phyloP scores from a whole-genome alignment of 2,329 filamentous ascomycete species.

The Keithomyces neogunnii region DNA sequence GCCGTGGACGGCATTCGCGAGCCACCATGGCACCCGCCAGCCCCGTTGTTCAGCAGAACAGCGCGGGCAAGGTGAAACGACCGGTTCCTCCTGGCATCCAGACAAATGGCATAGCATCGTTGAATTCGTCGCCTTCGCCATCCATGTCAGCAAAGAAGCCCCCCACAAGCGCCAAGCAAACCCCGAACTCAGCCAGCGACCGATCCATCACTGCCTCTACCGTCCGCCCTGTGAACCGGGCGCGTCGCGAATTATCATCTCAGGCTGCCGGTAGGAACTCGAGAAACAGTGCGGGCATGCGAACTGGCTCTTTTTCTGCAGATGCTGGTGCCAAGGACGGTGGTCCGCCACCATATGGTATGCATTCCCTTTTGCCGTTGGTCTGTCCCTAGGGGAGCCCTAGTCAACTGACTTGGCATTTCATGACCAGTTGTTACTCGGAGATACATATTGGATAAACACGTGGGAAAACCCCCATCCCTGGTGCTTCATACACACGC shows the following conservation, averaged over 20 bases:
- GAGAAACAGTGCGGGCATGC: conserved; percentile 41
- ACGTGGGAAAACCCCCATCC: conserved; percentile 66
- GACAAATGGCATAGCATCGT: conserved; percentile 51
- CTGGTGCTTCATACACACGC: conserved; percentile 78
- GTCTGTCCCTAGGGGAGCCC: neutral
- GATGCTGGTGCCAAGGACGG: conserved; percentile 30
- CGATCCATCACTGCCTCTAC: conserved; percentile 30
- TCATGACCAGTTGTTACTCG: conserved; percentile 56
- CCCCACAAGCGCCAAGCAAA: conserved; percentile 33
- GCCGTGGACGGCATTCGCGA: conserved; percentile 7
- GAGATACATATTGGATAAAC: conserved; percentile 76
- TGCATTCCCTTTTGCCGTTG: neutral
- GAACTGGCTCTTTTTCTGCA: conserved; percentile 38
- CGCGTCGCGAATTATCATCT: conserved; percentile 46
- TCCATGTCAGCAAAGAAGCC: conserved; percentile 49
- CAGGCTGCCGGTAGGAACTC: conserved; percentile 38
- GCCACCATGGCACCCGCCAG: conserved; percentile 48
- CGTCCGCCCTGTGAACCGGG: conserved; percentile 45
- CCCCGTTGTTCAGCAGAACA: conserved; percentile 35
- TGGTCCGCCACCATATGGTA: conserved; percentile 47
- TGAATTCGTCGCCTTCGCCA: conserved; percentile 52
- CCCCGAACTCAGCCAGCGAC: conserved; percentile 25
- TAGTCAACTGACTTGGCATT: neutral
- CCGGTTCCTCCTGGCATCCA: conserved; percentile 58
- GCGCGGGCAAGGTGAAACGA: conserved; percentile 56